phyloP scores from a whole-genome alignment of 768 basidiomycete genomes.

The Crepidotus variabilis region DNA sequence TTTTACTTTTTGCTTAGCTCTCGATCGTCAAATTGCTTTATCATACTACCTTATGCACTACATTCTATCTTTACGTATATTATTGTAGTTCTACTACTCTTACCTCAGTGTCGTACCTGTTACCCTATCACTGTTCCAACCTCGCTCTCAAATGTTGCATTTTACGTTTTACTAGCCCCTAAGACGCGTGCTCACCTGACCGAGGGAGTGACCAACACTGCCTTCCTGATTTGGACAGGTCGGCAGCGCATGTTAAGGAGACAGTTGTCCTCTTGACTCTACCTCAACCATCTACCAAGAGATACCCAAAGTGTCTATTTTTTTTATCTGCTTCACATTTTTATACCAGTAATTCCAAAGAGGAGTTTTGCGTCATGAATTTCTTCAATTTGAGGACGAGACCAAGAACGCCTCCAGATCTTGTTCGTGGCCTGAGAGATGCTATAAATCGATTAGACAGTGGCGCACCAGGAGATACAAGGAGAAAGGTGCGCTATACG shows the following conservation, averaged over 20 bases:
- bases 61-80: neutral
- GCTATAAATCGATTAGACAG: conserved; percentile 73
- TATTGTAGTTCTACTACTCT: too few relatives aligned
- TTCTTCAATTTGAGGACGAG: conserved; percentile 98
- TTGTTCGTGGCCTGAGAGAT: conserved; percentile 79
- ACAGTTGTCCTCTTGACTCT: neutral
- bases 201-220: conserved; percentile 4
- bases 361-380: conserved; percentile 54
- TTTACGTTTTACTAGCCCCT: neutral
- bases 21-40: neutral
- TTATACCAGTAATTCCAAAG: conserved; percentile 5
- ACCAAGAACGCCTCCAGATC: conserved; percentile 81
- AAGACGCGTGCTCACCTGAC: neutral
- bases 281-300: neutral
- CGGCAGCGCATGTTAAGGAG: conserved; percentile 2
- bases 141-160: too few relatives aligned
- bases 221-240: conserved; percentile 8
- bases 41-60: neutral
- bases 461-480: conserved; percentile 66
- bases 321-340: conserved; percentile 6
- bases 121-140: too few relatives aligned
- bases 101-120: too few relatives aligned
- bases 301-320: neutral
- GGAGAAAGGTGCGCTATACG: conserved; percentile 63
- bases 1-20: neutral